Conservation (phyloP, 1,284 basidiomycete species). For the Tetrapyrgos nigripes region DNA sequence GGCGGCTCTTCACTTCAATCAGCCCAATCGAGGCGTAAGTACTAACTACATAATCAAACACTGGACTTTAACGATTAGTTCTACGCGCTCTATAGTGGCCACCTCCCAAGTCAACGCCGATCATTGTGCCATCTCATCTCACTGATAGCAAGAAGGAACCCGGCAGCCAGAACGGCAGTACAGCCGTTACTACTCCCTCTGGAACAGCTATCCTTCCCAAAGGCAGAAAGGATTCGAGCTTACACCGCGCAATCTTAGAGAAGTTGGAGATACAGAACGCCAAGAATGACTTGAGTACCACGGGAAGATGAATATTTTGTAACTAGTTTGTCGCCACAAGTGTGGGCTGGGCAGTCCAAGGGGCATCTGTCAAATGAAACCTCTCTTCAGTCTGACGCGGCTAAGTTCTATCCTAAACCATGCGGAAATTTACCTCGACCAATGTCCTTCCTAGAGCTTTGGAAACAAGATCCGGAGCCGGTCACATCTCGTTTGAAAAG, state of each 20-base stretch:
- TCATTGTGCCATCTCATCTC: constrained; percentile 74
- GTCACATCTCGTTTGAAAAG: too few species aligned
- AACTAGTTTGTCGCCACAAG: too few species aligned
- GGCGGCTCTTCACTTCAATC: constrained; percentile 84
- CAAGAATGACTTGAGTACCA: constrained; percentile 48
- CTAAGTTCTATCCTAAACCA: too few species aligned
- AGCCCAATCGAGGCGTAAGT: constrained; percentile 78
- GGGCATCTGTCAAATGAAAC: too few species aligned
- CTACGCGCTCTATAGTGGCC: constrained; percentile 62
- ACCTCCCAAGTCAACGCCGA: constrained; percentile 73
- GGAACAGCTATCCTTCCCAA: constrained; percentile 40
- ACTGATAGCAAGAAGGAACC: constrained; percentile 15
- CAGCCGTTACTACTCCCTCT: constrained; percentile 12
- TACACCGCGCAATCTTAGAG: constrained; percentile 78
- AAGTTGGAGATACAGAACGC: constrained; percentile 76
- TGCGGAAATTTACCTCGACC: too few species aligned
- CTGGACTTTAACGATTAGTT: not conserved
- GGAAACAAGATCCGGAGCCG: too few species aligned
- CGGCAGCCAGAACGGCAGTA: constrained; percentile 7
- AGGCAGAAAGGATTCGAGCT: constrained; percentile 57
- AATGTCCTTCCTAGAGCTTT: too few species aligned
- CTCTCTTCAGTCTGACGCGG: too few species aligned
- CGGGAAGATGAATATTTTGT: not conserved
- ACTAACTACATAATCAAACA: constrained; percentile 1
- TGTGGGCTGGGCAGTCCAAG: too few species aligned